These are phyloP conservation scores for Filobasidium wieringae DNA, from an alignment of 768 basidiomycete species.

Conservation along the genomic window DNA sequence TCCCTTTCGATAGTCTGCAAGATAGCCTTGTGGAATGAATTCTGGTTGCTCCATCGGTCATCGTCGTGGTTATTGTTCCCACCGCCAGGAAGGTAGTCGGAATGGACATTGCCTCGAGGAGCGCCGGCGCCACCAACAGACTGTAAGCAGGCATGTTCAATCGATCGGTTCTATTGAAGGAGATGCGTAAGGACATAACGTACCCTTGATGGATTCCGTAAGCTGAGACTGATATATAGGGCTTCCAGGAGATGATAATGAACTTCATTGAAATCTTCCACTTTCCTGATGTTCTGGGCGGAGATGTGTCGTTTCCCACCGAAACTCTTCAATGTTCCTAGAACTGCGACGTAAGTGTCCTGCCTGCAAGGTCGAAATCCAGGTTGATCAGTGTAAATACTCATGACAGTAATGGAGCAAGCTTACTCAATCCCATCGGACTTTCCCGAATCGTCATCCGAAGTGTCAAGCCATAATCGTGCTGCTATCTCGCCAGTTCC, in stretches of 20 bases:
- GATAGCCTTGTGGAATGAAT: slow-evolving; percentile 1
- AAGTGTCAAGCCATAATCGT: slow-evolving; percentile 58
- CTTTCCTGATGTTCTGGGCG: slow-evolving; percentile 56
- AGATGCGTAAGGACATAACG: not conserved
- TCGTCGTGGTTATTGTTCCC: slow-evolving; percentile 42
- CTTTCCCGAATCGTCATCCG: slow-evolving; percentile 46
- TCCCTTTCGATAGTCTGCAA: slow-evolving; percentile 1
- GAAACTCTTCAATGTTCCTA: slow-evolving; percentile 72
- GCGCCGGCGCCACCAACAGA: not conserved
- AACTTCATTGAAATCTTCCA: slow-evolving; percentile 62
- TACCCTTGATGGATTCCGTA: slow-evolving; percentile 44
- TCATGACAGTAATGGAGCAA: not conserved
- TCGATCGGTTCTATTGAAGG: not conserved
- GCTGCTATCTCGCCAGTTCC: slow-evolving; percentile 50
- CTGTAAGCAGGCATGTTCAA: not conserved
- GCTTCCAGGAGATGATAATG: slow-evolving; percentile 71
- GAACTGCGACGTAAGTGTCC: slow-evolving; percentile 64
- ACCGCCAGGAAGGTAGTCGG: slow-evolving; percentile 39
- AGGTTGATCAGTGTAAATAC: not conserved
- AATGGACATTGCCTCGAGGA: not conserved
- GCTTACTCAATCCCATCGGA: slow-evolving; percentile 38
- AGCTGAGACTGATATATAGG: slow-evolving; percentile 54
- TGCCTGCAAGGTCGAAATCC: slow-evolving; percentile 44
- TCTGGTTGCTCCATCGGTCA: slow-evolving; percentile 10
- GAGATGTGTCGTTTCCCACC: slow-evolving; percentile 71